Evolutionary conservation across 202 grass and related monocot genomes (phyloP), one percentile per base, ranked within the genome.

Genomic region (Carex sylvatica): DNA sequence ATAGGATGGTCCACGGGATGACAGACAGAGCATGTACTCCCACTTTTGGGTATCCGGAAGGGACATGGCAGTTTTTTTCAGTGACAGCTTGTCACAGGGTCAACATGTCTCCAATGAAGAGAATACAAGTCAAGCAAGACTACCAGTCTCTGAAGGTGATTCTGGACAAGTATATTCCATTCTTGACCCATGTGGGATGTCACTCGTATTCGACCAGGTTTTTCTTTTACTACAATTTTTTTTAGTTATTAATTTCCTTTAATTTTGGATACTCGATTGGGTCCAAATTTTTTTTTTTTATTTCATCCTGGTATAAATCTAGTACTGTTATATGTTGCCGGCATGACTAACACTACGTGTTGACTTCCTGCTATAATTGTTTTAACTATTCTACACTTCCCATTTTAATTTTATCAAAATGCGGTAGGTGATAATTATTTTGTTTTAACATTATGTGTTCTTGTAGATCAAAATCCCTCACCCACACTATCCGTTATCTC

Each of bases 51-150:
- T 98, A 80, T 72, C 88, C 19, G 95, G 95, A 77, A 94, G 95
- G 75, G 95, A 98, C 84, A 98, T 98, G 92, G 90, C 95, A 93
- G 95, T 93, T 87, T 91, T 93, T 86, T 87, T 95, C 77, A 85
- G 88, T 70, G 84, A 83, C 86, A 89, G 85, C 74, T 74, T 91
- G 74, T 76, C 84, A 76, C 69, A 87, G 28, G 87, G 87, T 64
- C 78, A 81, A 63, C 82, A 80, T 73, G 15, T 8, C 33, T 74
- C 71, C 31, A 70, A 63, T 79, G 59, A 79, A 66, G 83, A 90
- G 72, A 59, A 66, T 72, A 53, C 71, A 22, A 83, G 46, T 75
- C 85, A 93, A 69, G 59, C 82, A 81, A 81, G 38, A 54, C 79
- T 80, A 28, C 23, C 84, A 64, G 65, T 63, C 58, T 84, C 64